Evolutionary conservation across 2,329 filamentous ascomycete species (phyloP), one percentile per base, ranked within the genome.

Genomic region (Claviceps cyperi): DNA sequence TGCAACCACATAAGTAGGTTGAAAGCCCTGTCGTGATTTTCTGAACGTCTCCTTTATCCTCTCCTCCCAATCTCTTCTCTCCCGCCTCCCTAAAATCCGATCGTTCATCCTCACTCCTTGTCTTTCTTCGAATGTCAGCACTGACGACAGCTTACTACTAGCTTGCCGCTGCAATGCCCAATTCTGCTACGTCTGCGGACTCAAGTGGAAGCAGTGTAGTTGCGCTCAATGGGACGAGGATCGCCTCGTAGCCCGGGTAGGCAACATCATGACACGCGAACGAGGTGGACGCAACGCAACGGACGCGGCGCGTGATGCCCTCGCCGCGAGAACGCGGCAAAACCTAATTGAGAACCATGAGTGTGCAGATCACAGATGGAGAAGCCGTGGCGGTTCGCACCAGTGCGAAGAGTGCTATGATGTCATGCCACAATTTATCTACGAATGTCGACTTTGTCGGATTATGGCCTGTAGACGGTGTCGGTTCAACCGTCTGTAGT

Each of bases 1-100:
- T 81, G 78, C 52, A 66, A 74, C 47, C 77, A 81, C 48, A 80
- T 81, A 3, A 75, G 77, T 80, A 17, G 4, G 8, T 9, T 17
- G 37, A 32, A 32, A 32, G 28, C 28, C 3, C 9, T 32, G 28
- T 22, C 21, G 7, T 28, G 24, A 24, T 9, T 15, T n/a, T 37
- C 15, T 4, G n/a, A 36, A 11, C 7, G 15, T 24, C 4, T 24
- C 2, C n/a, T 1, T 35, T 37, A 4, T 3, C 2, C 35, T 38
- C 14, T 28, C 9, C 2, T 9, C 13, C 15, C 37, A 15, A 15
- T 38, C 15, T 8, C 37, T 15, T 15, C 37, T n/a, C 13, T 15
- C 13, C 37, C 6, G 6, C 37, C n/a, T 38, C 5, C 37, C 2
- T 17, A 28, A 9, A 28, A 28, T 28, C 24, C 24, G 8, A 28